Percentiles rank a stretch among this genome's conserved stretches.
Conservation (phyloP, 768 basidiomycete genomes). For the Pulveroboletus ravenelii region DNA sequence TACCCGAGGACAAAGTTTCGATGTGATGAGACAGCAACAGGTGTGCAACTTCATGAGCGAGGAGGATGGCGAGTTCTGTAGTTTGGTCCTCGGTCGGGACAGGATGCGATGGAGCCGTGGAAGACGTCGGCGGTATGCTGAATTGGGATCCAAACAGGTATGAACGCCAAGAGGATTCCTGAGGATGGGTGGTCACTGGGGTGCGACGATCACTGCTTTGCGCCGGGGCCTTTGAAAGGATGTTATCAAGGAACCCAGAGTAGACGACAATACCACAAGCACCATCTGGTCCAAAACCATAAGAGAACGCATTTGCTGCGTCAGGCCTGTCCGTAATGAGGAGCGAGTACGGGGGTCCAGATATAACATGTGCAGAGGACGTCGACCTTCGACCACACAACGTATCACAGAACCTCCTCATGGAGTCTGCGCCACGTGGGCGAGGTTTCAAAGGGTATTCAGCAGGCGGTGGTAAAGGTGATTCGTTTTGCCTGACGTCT, state of each 20-base stretch:
- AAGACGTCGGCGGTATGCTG: conserved; percentile 28
- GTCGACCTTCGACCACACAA: conserved; percentile 41
- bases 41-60: conserved; percentile 93
- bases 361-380: conserved; percentile 49
- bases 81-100: conserved; percentile 79
- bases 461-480: conserved; percentile 76
- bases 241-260: conserved; percentile 88
- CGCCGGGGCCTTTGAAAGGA: conserved; percentile 46
- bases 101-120: conserved; percentile 36
- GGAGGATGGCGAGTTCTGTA: conserved; percentile 79
- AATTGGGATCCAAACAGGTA: conserved; percentile 44
- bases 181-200: conserved; percentile 11
- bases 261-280: conserved; percentile 93
- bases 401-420: conserved; percentile 54
- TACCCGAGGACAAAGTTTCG: conserved; percentile 82
- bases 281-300: conserved; percentile 89
- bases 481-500: conserved; percentile 42
- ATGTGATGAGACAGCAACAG: conserved; percentile 87
- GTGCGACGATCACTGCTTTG: conserved; percentile 25
- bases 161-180: conserved; percentile 42
- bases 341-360: conserved; percentile 87
- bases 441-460: conserved; percentile 78
- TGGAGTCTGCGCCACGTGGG: conserved; percentile 67
- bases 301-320: conserved; percentile 87
- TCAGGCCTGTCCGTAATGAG: conserved; percentile 86